phyloP scores from a whole-genome alignment of 192 early-diverging fungal genomes.

The Rhizophlyctis rosea region DNA sequence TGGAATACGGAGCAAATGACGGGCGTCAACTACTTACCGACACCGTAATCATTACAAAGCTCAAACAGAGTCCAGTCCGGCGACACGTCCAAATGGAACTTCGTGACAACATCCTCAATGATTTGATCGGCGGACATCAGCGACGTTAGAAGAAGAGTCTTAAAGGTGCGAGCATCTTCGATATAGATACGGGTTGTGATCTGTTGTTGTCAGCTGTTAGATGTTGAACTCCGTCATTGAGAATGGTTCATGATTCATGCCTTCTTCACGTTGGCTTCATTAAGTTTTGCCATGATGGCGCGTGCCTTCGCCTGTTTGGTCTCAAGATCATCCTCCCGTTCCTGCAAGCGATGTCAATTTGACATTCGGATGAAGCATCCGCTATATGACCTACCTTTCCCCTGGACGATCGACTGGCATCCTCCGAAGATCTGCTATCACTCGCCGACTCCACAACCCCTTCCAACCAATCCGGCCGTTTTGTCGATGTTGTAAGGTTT shows the following conservation, averaged over 20 bases:
- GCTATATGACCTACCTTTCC: too few relatives aligned
- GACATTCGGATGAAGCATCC: background rate
- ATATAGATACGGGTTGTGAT: constrained; percentile 88
- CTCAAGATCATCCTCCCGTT: background rate
- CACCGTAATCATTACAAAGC: constrained; percentile 75
- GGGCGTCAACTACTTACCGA: constrained; percentile 43
- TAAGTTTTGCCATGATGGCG: constrained; percentile 30
- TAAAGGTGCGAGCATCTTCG: constrained; percentile 70
- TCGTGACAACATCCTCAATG: constrained; percentile 64
- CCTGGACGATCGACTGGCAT: too few relatives aligned
- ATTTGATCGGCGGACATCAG: constrained; percentile 70
- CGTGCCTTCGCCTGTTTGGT: constrained; percentile 15
- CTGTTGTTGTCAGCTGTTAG: too few relatives aligned
- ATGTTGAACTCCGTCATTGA: constrained; percentile 3
- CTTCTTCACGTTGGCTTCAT: constrained; percentile 35
- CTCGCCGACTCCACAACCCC: background rate
- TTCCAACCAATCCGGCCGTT: background rate
- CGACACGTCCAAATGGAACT: constrained; percentile 44
- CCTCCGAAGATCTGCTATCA: too few relatives aligned
- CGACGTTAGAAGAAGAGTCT: constrained; percentile 74
- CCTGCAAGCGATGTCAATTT: too few relatives aligned
- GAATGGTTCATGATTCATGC: too few relatives aligned
- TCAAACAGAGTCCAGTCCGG: constrained; percentile 88
- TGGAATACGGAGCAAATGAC: too few relatives aligned
- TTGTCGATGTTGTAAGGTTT: background rate